Base-by-base conservation (phyloP, 371 early-diverging fungal species). In the Circinella minor region DNA sequence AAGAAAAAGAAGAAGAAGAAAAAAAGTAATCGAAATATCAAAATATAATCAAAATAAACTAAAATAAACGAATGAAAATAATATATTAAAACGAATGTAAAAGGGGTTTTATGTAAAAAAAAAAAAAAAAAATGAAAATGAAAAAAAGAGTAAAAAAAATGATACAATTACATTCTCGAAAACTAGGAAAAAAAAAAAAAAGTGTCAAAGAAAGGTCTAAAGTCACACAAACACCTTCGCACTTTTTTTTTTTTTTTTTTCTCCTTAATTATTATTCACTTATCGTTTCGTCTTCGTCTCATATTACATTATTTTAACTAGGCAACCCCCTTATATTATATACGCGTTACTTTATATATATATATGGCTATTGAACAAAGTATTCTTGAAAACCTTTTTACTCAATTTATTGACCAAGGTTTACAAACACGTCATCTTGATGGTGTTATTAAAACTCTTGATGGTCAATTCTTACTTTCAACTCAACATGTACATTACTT, bases 391-490 rank as follows among this genome's bases (percentile, higher is more conserved):
- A 17, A 55, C 9, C 67, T 73, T 3, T 64, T 73, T 43, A 46
- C 55, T n/a, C 73, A 73, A 62, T 46, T 69, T 15, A 61, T 73
- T 39, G 61, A 69, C 18, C 69, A 74, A 54, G 74, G 74, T 38
- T 17, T 65, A 8, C n/a, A 48, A 8, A 61, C 27, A n/a, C 14
- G 39, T 7, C 64, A 66, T 46, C 69, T 73, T 36, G 55, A 55
- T 43, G 66, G 62, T 20, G 17, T 73, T 47, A 1, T 66, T 1
- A 63, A 61, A 54, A 69, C 73, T 0, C 67, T 68, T 6, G 73
- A 73, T 65, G 61, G 65, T 27, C 63, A 68, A 54, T 51, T 63
- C 15, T 66, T 61, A 36, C 55, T 73, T 9, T 66, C 62, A 5
- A 36, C 34, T 11, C 36, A 64, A 17, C 65, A 66, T 65, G 65